Base-by-base conservation (phyloP, 768 basidiomycete genomes). In the Dentipellis fragilis region DNA sequence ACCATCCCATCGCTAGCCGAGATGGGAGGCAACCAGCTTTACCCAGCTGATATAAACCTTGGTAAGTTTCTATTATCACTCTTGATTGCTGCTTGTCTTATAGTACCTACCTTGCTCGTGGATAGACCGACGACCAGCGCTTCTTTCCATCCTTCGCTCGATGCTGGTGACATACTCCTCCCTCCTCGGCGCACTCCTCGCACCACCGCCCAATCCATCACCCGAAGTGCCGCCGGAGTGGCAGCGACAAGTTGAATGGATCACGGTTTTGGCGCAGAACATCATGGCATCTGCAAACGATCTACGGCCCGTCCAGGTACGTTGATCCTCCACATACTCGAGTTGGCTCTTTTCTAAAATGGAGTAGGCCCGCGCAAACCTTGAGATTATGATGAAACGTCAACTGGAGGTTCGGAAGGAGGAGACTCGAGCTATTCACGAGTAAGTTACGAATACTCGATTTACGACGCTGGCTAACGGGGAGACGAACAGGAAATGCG, bases 281-380 rank as follows among this genome's bases (percentile, higher is more conserved):
- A 77, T 95, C 55, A 89, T 93, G 81, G 88, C 85, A 12, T 87
- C 89, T 16, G 89, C 88, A 38, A 95, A 95, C 64, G 91, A 93
- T 63, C 70, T 94, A 51, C 80, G 93, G 22, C 92, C 91, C 0
- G 87, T 93, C 4, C 92, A 94, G 78, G 90, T 84, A 22, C 10
- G 65, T 59, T 45, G 54, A 48, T 14, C 47, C 36, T 46, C 39
- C 22, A 29, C n/a, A 36, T 50, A 39, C 57, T 37, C 38, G 16
- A 10, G n/a, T 55, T 14, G 42, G 37, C 21, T 29, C 19, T 17
- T n/a, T 9, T 8, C 47, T 35, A 17, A 36, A 19, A 39, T 23
- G 11, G 38, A 8, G 48, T 51, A 91, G 85, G 91, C 92, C 12
- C 74, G 92, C 60, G 85, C 79, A 37, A 89, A 86, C 62, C 75